Percentiles rank a stretch among this genome's conserved stretches.
Evolutionary conservation across 768 basidiomycete species (phyloP).

Genomic region (Hemileccinum rubropunctum): DNA sequence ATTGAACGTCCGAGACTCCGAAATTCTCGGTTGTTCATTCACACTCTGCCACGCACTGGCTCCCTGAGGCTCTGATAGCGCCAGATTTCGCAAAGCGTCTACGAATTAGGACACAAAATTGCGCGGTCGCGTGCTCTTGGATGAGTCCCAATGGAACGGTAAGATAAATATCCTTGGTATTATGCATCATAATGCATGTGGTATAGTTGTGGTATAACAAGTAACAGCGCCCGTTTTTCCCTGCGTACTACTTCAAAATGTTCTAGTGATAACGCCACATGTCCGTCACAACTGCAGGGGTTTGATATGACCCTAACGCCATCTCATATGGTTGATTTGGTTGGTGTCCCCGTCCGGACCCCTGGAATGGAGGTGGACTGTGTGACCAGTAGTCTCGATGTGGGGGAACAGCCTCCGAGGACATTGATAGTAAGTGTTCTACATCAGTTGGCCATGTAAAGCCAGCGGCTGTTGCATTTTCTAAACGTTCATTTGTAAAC

Average conservation of each 20-base stretch:
- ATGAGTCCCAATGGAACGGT: too few species aligned
- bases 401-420: slow-evolving; percentile 1
- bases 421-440: slow-evolving; percentile 5
- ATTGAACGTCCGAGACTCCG: too few species aligned
- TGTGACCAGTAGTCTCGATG: slow-evolving; percentile 11
- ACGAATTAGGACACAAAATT: too few species aligned
- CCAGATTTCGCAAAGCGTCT: too few species aligned
- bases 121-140: too few species aligned
- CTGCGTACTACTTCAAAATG: not conserved
- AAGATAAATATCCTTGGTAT: not conserved
- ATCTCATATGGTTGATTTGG: slow-evolving; percentile 1
- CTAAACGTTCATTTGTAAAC: slow-evolving; percentile 4
- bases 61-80: too few species aligned
- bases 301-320: slow-evolving; percentile 1
- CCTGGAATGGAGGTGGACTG: not conserved
- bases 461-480: slow-evolving; percentile 2
- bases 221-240: too few species aligned
- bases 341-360: not conserved
- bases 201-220: too few species aligned
- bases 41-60: too few species aligned
- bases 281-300: not conserved
- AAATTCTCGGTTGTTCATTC: too few species aligned
- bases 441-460: slow-evolving; percentile 4
- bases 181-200: too few species aligned
- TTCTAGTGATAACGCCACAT: slow-evolving; percentile 7